Percentiles rank a stretch among this genome's conserved stretches.
Conservation (phyloP, 306 rosid species). For the Ormosia semicastrata region DNA sequence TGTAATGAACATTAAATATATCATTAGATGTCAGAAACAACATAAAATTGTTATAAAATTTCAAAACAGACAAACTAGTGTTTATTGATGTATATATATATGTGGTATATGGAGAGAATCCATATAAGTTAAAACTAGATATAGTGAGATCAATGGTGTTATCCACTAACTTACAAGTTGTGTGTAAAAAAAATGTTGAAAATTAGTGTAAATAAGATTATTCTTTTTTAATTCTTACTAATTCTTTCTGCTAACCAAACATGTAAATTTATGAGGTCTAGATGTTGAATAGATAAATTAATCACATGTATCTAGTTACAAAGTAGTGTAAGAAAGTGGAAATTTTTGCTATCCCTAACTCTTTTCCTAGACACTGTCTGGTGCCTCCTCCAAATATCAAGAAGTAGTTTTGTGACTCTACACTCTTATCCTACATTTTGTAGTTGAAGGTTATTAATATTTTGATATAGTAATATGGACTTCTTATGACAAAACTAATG, state of each 20-base stretch:
- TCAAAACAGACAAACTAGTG: slow-evolving; percentile 12
- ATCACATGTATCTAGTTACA: slow-evolving; percentile 91
- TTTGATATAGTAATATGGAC: not conserved
- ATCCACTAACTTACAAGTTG: too few relatives aligned
- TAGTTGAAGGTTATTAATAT: slow-evolving; percentile 14
- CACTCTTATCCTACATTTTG: slow-evolving; percentile 57
- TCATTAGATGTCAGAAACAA: slow-evolving; percentile 12
- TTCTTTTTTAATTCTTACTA: not conserved
- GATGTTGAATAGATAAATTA: not conserved
- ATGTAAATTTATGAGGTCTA: not conserved
- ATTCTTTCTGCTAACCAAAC: not conserved
- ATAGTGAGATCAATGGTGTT: not conserved
- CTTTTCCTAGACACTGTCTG: slow-evolving; percentile 92
- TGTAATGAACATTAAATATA: slow-evolving; percentile 28
- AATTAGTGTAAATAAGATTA: not conserved
- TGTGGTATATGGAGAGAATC: not conserved
- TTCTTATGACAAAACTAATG: too few relatives aligned
- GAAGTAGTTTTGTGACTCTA: slow-evolving; percentile 58
- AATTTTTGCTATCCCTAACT: slow-evolving; percentile 83
- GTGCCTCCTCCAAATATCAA: slow-evolving; percentile 95
- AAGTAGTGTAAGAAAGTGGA: slow-evolving; percentile 88
- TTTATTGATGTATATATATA: not conserved
- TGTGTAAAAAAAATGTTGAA: not conserved
- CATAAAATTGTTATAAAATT: not conserved
- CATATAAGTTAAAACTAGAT: slow-evolving; percentile 3